A percentile compares a stretch with the other conserved stretches of the same genome.
phyloP scores from a whole-genome alignment of 2,329 filamentous ascomycete genomes.

The Aspergillus clavatus region DNA sequence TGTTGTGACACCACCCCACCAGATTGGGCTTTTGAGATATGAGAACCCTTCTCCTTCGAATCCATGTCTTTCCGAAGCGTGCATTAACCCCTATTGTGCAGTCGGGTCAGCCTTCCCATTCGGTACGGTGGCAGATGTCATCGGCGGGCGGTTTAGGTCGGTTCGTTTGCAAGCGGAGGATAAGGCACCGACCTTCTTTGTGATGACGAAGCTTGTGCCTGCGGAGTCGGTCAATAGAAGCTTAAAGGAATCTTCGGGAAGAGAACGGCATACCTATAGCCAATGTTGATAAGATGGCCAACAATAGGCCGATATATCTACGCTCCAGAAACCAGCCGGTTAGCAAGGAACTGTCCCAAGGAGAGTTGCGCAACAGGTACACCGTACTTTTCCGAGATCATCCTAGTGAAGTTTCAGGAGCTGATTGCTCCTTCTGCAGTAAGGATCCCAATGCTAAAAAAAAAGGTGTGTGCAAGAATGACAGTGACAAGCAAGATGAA shows the following conservation, averaged over 20 bases:
- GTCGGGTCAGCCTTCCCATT: slow-evolving; percentile 18
- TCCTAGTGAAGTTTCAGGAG: slow-evolving; percentile 31
- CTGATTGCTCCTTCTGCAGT: slow-evolving; percentile 32
- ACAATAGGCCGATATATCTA: slow-evolving; percentile 45
- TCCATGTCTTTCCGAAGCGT: slow-evolving; percentile 84
- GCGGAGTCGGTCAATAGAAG: slow-evolving; percentile 11
- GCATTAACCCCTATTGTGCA: slow-evolving; percentile 69
- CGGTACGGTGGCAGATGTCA: slow-evolving; percentile 4
- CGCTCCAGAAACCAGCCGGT: slow-evolving; percentile 14
- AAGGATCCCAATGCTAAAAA: slow-evolving; percentile 31
- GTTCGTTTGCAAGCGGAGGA: slow-evolving; percentile 3
- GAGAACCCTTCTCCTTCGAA: slow-evolving; percentile 96
- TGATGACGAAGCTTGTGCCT: slow-evolving; percentile 98
- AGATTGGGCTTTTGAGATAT: slow-evolving; percentile 89
- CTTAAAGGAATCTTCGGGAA: neutral
- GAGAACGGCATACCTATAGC: slow-evolving; percentile 37
- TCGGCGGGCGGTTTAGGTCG: slow-evolving; percentile 2
- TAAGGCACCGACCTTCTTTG: slow-evolving; percentile 72
- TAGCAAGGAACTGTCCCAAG: slow-evolving; percentile 16
- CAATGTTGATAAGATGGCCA: slow-evolving; percentile 47
- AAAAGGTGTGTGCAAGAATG: slow-evolving; percentile 13
- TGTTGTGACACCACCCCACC: slow-evolving; percentile 93
- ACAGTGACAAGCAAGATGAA: slow-evolving; percentile 1
- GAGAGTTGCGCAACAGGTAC: neutral
- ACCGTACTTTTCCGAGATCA: slow-evolving; percentile 43